phyloP scores from a whole-genome alignment of 805 yeast species.

The Zygosaccharomyces bailii region DNA sequence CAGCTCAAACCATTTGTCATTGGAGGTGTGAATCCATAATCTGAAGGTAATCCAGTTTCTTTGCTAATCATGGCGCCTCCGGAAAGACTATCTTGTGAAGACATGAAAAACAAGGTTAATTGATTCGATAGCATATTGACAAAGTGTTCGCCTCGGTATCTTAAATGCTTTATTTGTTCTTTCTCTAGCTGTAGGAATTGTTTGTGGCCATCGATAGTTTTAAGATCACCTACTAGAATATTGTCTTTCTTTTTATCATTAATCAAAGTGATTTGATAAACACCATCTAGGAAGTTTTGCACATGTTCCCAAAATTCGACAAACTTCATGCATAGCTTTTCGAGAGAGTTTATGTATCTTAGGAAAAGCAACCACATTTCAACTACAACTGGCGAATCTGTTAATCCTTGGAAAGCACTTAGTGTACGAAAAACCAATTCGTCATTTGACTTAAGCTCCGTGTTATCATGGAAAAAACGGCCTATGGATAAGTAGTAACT shows the following conservation, averaged over 20 bases:
- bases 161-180: conserved; percentile 42
- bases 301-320: conserved; percentile 52
- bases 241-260: conserved; percentile 41
- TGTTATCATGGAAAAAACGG: conserved; percentile 25
- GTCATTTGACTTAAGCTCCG: conserved; percentile 8
- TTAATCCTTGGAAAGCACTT: conserved; percentile 30
- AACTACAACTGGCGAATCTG: conserved; percentile 52
- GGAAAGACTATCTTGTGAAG: conserved; percentile 30
- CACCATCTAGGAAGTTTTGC: conserved; percentile 51
- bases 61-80: conserved; percentile 11
- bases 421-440: conserved; percentile 9
- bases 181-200: conserved; percentile 42
- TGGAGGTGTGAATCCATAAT: conserved; percentile 61
- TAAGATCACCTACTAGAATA: conserved; percentile 29
- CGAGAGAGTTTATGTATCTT: conserved; percentile 42
- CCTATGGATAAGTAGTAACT: conserved; percentile 33
- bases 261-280: conserved; percentile 42
- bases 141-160: conserved; percentile 40
- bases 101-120: conserved; percentile 33
- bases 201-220: conserved; percentile 34
- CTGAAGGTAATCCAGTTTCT: conserved; percentile 32
- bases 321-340: conserved; percentile 40
- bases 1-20: conserved; percentile 60
- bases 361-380: conserved; percentile 57
- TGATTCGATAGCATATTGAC: conserved; percentile 35